phyloP scores from a whole-genome alignment of 2,329 filamentous ascomycete genomes.

The Didymosphaeria variabile region DNA sequence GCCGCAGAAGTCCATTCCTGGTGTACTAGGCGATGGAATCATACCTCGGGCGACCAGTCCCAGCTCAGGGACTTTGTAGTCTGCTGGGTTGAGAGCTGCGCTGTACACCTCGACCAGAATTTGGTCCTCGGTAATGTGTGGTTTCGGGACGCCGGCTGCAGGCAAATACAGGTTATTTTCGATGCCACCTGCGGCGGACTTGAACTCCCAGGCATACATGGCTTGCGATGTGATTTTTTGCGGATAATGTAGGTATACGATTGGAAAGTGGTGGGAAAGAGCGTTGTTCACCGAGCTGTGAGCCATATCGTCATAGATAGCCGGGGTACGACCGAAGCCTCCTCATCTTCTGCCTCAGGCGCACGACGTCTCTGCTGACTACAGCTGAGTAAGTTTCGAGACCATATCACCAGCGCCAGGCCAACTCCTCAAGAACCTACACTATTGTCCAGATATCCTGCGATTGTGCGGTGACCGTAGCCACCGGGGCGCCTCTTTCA shows the following conservation, averaged over 20 bases:
- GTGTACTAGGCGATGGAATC: slow-evolving; percentile 54
- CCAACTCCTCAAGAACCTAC: too few species aligned
- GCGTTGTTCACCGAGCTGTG: too few species aligned
- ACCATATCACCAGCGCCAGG: too few species aligned
- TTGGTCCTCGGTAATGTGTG: slow-evolving; percentile 52
- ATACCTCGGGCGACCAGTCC: slow-evolving; percentile 52
- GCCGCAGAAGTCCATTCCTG: slow-evolving; percentile 63
- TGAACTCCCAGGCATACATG: slow-evolving; percentile 70
- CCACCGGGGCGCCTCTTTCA: too few species aligned
- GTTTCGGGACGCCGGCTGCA: slow-evolving; percentile 53
- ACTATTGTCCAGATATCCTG: too few species aligned
- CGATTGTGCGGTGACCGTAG: too few species aligned
- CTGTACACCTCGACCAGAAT: slow-evolving; percentile 65
- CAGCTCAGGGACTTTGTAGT: slow-evolving; percentile 70
- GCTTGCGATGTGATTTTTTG: slow-evolving; percentile 34
- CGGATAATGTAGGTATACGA: neutral
- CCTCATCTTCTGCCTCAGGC: neutral
- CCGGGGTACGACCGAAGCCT: neutral
- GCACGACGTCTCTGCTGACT: too few species aligned
- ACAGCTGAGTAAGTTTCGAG: too few species aligned
- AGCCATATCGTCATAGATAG: neutral
- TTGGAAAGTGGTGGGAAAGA: neutral
- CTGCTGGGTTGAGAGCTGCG: slow-evolving; percentile 68
- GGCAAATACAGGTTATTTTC: slow-evolving; percentile 63
- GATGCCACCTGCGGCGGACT: slow-evolving; percentile 55